Percentiles rank a stretch among this genome's conserved stretches.
Conservation (phyloP, 805 yeast species). For the Ogataea nitratoaversa region DNA sequence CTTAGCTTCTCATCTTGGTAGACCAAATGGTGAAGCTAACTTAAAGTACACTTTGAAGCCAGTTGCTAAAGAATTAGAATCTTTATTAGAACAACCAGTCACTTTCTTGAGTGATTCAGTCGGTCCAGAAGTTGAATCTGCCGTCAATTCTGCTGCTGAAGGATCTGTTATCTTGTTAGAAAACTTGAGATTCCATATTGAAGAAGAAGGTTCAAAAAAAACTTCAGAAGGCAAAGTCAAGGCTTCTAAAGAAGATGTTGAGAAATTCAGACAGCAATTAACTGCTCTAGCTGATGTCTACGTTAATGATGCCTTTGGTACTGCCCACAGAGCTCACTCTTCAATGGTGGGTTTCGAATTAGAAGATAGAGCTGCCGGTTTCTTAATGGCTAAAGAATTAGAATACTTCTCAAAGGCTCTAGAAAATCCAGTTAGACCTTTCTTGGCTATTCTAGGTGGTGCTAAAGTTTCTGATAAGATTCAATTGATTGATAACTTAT, state of each 20-base stretch:
- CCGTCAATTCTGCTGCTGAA: conserved; percentile 64
- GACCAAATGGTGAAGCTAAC: conserved; percentile 93
- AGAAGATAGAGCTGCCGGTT: conserved; percentile 97
- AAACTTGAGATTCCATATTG: conserved; percentile 97
- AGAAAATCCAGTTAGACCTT: conserved; percentile 97
- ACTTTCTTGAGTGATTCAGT: conserved; percentile 87
- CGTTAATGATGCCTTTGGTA: conserved; percentile 97
- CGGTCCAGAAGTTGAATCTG: conserved; percentile 82
- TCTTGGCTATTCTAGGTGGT: conserved; percentile 98
- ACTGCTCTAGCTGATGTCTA: conserved; percentile 94
- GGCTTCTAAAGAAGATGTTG: conserved; percentile 83
- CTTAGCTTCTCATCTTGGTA: conserved; percentile 96
- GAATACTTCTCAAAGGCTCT: conserved; percentile 96
- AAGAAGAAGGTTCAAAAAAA: conserved; percentile 91
- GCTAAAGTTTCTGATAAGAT: conserved; percentile 99
- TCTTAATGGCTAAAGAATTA: conserved; percentile 96
- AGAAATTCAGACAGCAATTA: conserved; percentile 82
- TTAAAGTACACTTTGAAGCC: conserved; percentile 91
- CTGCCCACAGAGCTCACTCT: conserved; percentile 99
- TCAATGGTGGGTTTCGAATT: conserved; percentile 97
- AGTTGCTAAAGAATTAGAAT: conserved; percentile 83
- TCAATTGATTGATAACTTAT: conserved; percentile 93
- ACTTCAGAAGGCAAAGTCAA: conserved; percentile 85
- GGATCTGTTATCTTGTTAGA: conserved; percentile 90
- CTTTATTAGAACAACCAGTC: conserved; percentile 70